Conservation (phyloP, 2,329 filamentous ascomycete species). For the Septoria linicola region DNA sequence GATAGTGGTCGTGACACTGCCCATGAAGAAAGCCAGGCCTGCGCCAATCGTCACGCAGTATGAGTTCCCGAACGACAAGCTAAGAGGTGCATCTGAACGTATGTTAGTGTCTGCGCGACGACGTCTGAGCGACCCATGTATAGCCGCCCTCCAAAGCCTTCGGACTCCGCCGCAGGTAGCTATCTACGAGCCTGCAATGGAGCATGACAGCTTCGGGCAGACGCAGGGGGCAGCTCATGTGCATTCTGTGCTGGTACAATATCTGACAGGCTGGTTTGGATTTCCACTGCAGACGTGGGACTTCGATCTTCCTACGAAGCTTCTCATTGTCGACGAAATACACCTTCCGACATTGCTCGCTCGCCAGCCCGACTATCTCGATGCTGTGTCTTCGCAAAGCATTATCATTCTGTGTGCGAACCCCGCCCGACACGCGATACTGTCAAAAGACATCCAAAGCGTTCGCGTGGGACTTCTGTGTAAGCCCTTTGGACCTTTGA, state of each 20-base stretch:
- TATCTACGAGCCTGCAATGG: constrained; percentile 27
- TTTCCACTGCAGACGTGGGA: constrained; percentile 31
- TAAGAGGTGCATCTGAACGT: not conserved
- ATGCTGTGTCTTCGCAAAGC: constrained; percentile 22
- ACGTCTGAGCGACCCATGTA: constrained; percentile 41
- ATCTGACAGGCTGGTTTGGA: constrained; percentile 27
- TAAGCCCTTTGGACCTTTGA: constrained; percentile 28
- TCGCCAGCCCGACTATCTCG: constrained; percentile 19
- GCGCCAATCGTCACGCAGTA: not conserved
- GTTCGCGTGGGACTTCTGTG: constrained; percentile 22
- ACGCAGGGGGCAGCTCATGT: constrained; percentile 24
- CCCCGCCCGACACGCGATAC: constrained; percentile 29
- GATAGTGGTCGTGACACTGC: constrained; percentile 23
- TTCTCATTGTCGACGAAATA: constrained; percentile 30
- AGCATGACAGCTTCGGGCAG: constrained; percentile 27
- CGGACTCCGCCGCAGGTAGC: constrained; percentile 29
- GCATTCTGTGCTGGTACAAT: constrained; percentile 26
- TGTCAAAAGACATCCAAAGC: constrained; percentile 26
- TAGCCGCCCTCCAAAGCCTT: constrained; percentile 48
- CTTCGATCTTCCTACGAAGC: constrained; percentile 22
- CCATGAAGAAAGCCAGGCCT: constrained; percentile 44
- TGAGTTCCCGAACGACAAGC: not conserved
- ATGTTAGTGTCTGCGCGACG: not conserved
- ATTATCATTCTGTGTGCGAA: constrained; percentile 40
- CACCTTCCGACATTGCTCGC: constrained; percentile 26